Percentiles rank a stretch among this genome's conserved stretches.
Conservation (phyloP, 768 basidiomycete species). For the Lepiota subincarnata region DNA sequence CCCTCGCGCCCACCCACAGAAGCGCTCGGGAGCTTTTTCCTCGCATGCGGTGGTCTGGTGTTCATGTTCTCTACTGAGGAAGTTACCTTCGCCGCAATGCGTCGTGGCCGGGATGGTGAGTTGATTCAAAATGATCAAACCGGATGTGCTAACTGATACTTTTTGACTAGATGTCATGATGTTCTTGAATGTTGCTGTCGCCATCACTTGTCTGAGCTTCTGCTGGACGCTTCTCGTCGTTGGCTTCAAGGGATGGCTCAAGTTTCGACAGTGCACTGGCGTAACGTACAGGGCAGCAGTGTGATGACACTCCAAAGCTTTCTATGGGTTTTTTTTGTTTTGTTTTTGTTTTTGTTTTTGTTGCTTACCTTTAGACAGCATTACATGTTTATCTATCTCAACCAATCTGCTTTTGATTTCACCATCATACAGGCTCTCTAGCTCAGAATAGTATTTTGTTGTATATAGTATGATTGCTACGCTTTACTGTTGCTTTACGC, state of each 20-base stretch:
- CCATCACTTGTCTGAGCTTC: constrained; percentile 82
- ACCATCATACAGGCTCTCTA: background rate
- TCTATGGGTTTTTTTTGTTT: constrained; percentile 7
- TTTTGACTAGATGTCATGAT: constrained; percentile 70
- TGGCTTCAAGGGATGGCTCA: constrained; percentile 80
- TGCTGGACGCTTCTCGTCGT: constrained; percentile 78
- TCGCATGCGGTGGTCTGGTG: constrained; percentile 82
- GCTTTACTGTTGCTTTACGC: background rate
- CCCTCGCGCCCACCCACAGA: constrained; percentile 95
- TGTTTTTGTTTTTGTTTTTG: constrained; percentile 1
- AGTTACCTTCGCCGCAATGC: constrained; percentile 86
- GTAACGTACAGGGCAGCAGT: constrained; percentile 28
- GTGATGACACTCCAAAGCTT: constrained; percentile 10
- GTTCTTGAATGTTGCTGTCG: constrained; percentile 82
- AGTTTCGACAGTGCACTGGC: constrained; percentile 29
- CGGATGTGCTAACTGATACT: background rate
- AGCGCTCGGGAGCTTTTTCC: constrained; percentile 80
- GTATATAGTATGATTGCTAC: background rate
- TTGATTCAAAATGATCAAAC: constrained; percentile 8
- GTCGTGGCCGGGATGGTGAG: constrained; percentile 79
- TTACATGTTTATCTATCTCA: constrained; percentile 6
- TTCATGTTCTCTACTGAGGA: constrained; percentile 93
- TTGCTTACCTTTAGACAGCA: background rate
- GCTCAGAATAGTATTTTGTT: background rate
- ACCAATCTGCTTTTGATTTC: background rate